A percentile compares a stretch with the other conserved stretches of the same genome.
Conservation (phyloP, 257 asterid species). For the Penstemon barbatus region DNA sequence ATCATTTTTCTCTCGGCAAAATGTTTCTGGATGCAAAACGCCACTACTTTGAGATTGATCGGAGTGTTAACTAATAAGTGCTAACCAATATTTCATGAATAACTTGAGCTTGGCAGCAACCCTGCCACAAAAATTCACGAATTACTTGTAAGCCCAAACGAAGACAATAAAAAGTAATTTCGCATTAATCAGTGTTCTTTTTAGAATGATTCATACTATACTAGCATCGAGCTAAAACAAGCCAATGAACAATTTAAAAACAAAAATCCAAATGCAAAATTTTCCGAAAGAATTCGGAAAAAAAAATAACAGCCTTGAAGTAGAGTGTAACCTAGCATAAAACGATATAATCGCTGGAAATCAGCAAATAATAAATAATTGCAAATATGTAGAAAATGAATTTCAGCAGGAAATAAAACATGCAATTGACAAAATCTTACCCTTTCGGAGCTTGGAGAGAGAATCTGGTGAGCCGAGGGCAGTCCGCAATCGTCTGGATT, state of each 20-base stretch:
- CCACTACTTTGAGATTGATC: no score
- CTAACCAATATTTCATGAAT: no score
- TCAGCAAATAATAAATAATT: not conserved
- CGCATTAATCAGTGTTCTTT: no score
- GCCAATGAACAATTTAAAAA: not conserved
- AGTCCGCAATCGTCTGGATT: conserved; percentile 39
- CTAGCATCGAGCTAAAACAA: not conserved
- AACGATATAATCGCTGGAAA: not conserved
- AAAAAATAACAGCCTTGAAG: not conserved
- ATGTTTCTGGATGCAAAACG: no score
- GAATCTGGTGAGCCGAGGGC: conserved; percentile 59
- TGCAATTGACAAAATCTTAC: conserved; percentile 38
- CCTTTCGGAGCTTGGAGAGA: conserved; percentile 57
- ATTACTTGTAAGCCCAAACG: no score
- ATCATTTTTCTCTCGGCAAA: no score
- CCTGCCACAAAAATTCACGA: no score
- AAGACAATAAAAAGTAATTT: no score
- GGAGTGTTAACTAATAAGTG: no score
- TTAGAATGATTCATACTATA: no score
- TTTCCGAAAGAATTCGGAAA: not conserved
- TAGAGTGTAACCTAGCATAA: not conserved
- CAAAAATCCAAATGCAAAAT: not conserved
- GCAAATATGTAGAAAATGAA: not conserved
- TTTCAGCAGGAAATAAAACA: not conserved
- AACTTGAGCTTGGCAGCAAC: no score